Base-by-base conservation (phyloP, 2,329 filamentous ascomycete genomes). In the Cladosporium austrohemisphaericum region DNA sequence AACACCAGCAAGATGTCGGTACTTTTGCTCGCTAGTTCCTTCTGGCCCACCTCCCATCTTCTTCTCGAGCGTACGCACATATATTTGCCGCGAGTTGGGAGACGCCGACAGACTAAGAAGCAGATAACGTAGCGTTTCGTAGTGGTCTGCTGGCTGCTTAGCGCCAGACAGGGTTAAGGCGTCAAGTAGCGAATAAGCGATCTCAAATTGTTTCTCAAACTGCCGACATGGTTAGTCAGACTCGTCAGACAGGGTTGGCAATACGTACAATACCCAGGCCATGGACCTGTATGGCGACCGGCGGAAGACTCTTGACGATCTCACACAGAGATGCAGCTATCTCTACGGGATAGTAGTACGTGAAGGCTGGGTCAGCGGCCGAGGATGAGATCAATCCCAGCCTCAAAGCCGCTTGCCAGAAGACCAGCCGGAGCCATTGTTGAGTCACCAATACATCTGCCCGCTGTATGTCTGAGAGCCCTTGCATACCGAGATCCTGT, bases 181-280 rank as follows among this genome's bases (percentile, higher is more conserved):
- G 13, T 56, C 55, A 10, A 56, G 44, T 4, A 56, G 31, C 1
- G 52, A 55, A 19, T 55, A 56, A 1, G 50, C 52, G 10, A 56
- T 56, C 18, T 56, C 54, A 22, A 56, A 56, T 29, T 54, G 49
- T 28, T 56, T 56, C 31, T 56, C 54, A 20, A 56, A 56, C 46
- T 49, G 19, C 19, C 4, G 5, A 1, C 5, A 11, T n/a, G 26
- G 43, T 46, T 20, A 46, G 18, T 13, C 20, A 14, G 8, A 7
- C 2, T 28, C 9, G 10, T 13, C n/a, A 2, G 18, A 7, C 4
- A 32, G 31, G 14, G 32, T 8, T 1, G 2, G 6, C 10, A 20
- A 14, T 20, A 41, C 46, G 41, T 13, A 49, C 46, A 4, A 51
- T 45, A 6, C 37, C 37, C 9, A 54, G 22, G 7, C 52, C 52